Evolutionary conservation across 805 yeast species (phyloP), one percentile per base, ranked within the genome.

Genomic region (Kuraishia cidri): DNA sequence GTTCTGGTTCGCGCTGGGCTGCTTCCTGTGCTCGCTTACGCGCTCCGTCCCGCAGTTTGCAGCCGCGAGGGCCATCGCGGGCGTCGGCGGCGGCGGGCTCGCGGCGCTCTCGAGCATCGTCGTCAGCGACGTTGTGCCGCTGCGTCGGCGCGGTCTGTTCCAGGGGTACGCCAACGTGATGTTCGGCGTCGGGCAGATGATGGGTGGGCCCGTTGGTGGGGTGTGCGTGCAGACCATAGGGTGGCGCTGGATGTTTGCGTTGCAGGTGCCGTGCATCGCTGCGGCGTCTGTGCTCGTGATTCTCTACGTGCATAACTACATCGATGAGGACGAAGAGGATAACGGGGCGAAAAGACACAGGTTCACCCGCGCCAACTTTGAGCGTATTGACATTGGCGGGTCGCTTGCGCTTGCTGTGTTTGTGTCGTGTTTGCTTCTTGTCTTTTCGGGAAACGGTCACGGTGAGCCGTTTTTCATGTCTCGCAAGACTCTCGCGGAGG

Each of bases 21-120:
- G 75, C 40, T 44, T 70, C 9, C 62, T 75, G 30, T 77, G 84
- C 48, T 75, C 71, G 4, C 24, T 64, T 1, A 67, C 79, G 2
- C 56, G 69, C 10, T 64, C 77, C 10, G 41, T 58, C 28, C 42
- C 63, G 34, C 77, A 9, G 83, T 60, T 80, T 40, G 71, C 78
- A 6, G 32, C 58, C 19, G 70, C 80, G 5, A 57, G 87, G 43
- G 78, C 85, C 39, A 62, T 87, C 32, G 75, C 94, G 23, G 97
- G 97, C 6, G 69, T 83, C 41, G 95, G 95, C 9, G 95, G 94
- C n/a, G 86, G 90, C 3, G 96, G 96, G 1, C 69, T 86, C 46
- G 77, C 80, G 37, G 71, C 92, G 0, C 59, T 86, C 41, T 71
- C 82, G 26, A 80, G 94, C 10, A 82, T 87, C 35, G 69, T 85